Evolutionary conservation across 2,329 filamentous ascomycete species (phyloP).

Genomic region (Epichloe brachyelytri): DNA sequence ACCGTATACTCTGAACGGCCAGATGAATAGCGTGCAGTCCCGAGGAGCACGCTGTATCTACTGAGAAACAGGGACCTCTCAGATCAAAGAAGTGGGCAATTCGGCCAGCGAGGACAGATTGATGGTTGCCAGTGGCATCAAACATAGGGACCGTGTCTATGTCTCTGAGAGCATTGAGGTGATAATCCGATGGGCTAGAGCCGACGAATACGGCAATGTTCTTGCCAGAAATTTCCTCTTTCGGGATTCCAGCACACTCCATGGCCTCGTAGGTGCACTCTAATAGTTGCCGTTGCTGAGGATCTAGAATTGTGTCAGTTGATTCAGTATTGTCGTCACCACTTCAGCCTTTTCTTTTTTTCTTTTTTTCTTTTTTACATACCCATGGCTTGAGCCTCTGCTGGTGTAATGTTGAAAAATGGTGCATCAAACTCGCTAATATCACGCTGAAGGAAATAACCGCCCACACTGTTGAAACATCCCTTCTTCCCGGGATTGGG

Average conservation of each 20-base stretch:
- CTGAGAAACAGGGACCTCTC: conserved; percentile 37
- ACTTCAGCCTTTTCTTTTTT: neutral
- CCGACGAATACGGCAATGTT: conserved; percentile 39
- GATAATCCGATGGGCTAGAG: conserved; percentile 34
- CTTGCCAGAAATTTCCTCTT: conserved; percentile 31
- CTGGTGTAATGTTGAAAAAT: conserved; percentile 38
- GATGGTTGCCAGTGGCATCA: conserved; percentile 35
- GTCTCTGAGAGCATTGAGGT: conserved; percentile 30
- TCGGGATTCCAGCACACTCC: conserved; percentile 38
- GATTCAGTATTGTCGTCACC: neutral
- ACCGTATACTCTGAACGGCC: conserved; percentile 34
- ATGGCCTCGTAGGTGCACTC: conserved; percentile 42
- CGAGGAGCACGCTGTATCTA: conserved; percentile 40
- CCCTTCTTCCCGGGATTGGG: conserved; percentile 30
- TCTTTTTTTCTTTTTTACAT: neutral
- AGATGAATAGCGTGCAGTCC: conserved; percentile 36
- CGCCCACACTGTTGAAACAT: conserved; percentile 22
- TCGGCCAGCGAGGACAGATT: conserved; percentile 40
- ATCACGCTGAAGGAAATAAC: conserved; percentile 33
- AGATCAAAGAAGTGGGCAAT: conserved; percentile 44
- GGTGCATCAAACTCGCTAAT: conserved; percentile 35
- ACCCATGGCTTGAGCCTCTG: conserved; percentile 36
- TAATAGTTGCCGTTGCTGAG: conserved; percentile 38
- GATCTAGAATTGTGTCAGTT: conserved; percentile 22
- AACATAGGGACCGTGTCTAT: conserved; percentile 36